A percentile compares a stretch with the other conserved stretches of the same genome.
Conservation (phyloP, 805 yeast species). For the Cyberlindnera xylosilytica region DNA sequence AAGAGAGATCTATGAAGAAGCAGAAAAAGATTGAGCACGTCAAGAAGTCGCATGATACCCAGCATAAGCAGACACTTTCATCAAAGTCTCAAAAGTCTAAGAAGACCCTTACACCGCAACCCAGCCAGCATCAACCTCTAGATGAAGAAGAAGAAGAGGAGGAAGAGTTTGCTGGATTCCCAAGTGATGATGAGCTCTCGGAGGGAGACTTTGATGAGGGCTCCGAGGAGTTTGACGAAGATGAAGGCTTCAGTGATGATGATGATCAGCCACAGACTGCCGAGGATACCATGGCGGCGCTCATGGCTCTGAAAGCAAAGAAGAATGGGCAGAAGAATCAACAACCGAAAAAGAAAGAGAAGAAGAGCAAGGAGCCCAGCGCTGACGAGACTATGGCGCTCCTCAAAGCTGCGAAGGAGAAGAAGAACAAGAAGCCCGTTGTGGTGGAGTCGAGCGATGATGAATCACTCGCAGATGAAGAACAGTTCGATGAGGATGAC, state of each 20-base stretch:
- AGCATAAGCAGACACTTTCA: neutral
- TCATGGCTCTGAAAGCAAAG: constrained; percentile 28
- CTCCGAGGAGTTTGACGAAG: constrained; percentile 20
- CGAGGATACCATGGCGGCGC: constrained; percentile 43
- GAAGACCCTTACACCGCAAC: constrained; percentile 21
- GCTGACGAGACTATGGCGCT: constrained; percentile 43
- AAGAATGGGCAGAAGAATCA: constrained; percentile 3
- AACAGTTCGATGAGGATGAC: constrained; percentile 7
- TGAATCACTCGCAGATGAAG: constrained; percentile 24
- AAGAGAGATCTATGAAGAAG: constrained; percentile 35
- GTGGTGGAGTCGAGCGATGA: constrained; percentile 17
- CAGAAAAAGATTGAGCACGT: constrained; percentile 19
- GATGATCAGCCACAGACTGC: constrained; percentile 27
- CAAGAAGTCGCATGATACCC: constrained; percentile 3
- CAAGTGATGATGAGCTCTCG: constrained; percentile 12
- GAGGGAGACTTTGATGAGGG: constrained; percentile 19
- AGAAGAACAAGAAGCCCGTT: constrained; percentile 25
- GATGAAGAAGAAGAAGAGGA: constrained; percentile 16
- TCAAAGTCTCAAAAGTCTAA: constrained; percentile 32
- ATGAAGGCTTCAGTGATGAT: constrained; percentile 26
- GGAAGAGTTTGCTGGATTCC: constrained; percentile 22
- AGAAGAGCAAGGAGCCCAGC: constrained; percentile 10
- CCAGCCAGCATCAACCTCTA: constrained; percentile 2
- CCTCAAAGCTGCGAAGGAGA: constrained; percentile 31
- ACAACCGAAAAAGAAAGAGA: neutral